Conservation (phyloP, 352 stramenopile species). For the Thraustochytrium sp. region DNA sequence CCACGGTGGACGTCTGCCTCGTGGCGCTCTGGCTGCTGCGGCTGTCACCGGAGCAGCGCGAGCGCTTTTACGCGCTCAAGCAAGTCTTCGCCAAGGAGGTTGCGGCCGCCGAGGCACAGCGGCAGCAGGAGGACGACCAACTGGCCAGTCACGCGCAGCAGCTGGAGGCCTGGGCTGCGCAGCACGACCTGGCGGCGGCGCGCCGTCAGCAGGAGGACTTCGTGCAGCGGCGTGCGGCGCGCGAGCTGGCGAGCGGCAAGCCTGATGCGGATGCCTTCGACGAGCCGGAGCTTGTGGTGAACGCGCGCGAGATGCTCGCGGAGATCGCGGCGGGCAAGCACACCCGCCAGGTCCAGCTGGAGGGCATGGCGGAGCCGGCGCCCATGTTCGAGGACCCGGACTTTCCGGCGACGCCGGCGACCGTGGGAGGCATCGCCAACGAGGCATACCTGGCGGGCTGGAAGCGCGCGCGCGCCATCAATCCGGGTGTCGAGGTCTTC, state of each 20-base stretch:
- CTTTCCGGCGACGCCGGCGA: constrained; percentile 71
- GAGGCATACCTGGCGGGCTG: constrained; percentile 63
- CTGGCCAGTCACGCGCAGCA: neutral
- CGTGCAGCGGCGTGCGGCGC: neutral
- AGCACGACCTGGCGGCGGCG: constrained; percentile 16
- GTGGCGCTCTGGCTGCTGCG: constrained; percentile 79
- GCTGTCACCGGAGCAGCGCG: constrained; percentile 68
- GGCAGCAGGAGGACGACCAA: constrained; percentile 35
- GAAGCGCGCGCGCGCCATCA: constrained; percentile 75
- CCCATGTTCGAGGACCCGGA: constrained; percentile 79
- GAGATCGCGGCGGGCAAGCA: constrained; percentile 73
- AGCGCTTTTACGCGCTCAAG: constrained; percentile 77
- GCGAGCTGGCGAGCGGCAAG: neutral
- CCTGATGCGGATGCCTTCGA: neutral
- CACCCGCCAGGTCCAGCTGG: constrained; percentile 56
- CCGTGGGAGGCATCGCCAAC: constrained; percentile 60
- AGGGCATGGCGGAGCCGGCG: constrained; percentile 66
- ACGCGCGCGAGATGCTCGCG: constrained; percentile 66
- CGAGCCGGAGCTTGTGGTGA: constrained; percentile 65
- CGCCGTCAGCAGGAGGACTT: constrained; percentile 39
- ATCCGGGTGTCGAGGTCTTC: constrained; percentile 75
- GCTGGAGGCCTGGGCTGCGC: neutral
- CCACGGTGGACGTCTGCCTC: constrained; percentile 77
- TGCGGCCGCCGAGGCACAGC: constrained; percentile 52
- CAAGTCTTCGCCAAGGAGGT: constrained; percentile 75